These are phyloP conservation scores for Dendryphion nanum DNA, from an alignment of 2,329 filamentous ascomycete species.

Conservation along the genomic window DNA sequence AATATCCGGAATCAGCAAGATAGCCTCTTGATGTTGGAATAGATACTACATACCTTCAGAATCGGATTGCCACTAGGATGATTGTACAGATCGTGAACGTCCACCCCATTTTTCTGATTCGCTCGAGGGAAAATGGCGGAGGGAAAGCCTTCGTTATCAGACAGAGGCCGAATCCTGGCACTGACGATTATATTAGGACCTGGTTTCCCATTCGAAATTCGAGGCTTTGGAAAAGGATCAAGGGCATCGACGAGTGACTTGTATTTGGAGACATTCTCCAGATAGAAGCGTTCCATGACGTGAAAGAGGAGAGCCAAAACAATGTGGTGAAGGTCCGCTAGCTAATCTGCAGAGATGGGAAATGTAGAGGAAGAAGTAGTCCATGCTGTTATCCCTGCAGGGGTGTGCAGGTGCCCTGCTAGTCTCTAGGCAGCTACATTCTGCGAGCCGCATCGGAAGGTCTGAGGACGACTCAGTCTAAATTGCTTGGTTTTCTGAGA, in stretches of 20 bases:
- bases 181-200: slow-evolving; percentile 14
- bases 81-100: slow-evolving; percentile 20
- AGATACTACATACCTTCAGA: slow-evolving; percentile 11
- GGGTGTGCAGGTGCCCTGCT: too few species aligned
- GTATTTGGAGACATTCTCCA: slow-evolving; percentile 13
- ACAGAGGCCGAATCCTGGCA: slow-evolving; percentile 12
- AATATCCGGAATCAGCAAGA: slow-evolving; percentile 9
- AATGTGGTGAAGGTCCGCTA: too few species aligned
- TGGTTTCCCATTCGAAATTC: slow-evolving; percentile 10
- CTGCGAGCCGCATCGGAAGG: too few species aligned
- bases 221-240: slow-evolving; percentile 5
- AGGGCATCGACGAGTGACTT: slow-evolving; percentile 10
- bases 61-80: slow-evolving; percentile 12
- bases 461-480: too few species aligned
- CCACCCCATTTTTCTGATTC: slow-evolving; percentile 14
- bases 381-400: too few species aligned
- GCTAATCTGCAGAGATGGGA: too few species aligned
- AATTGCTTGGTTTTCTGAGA: too few species aligned
- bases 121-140: slow-evolving; percentile 13
- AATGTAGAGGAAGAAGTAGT: too few species aligned
- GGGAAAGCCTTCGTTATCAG: slow-evolving; percentile 13
- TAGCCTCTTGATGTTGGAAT: neutral
- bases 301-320: too few species aligned
- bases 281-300: slow-evolving; percentile 20
- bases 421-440: too few species aligned